Percentiles rank a stretch among this genome's conserved stretches.
Evolutionary conservation across 805 yeast genomes (phyloP).

Genomic region (Saturnispora quitensis): DNA sequence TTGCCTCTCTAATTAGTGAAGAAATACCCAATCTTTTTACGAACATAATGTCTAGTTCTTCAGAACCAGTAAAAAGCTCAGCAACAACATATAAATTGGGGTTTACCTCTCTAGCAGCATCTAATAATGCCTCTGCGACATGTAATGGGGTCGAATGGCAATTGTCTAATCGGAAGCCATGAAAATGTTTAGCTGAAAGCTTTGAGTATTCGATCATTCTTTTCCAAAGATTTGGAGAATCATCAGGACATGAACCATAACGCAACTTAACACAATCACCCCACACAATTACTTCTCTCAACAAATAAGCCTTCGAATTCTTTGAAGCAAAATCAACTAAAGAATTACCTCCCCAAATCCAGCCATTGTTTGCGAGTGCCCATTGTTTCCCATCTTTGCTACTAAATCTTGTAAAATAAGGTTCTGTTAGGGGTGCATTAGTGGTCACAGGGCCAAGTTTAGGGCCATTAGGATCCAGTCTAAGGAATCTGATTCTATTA

Average conservation of each 20-base stretch:
- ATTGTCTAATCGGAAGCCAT: conserved; percentile 89
- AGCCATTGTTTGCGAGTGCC: conserved; percentile 89
- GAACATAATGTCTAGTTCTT: conserved; percentile 78
- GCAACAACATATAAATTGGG: conserved; percentile 91
- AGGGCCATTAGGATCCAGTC: conserved; percentile 80
- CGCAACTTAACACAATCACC: conserved; percentile 93
- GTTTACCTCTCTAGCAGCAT: conserved; percentile 75
- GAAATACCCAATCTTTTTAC: conserved; percentile 88
- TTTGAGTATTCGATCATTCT: conserved; percentile 75
- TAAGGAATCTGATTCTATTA: conserved; percentile 66
- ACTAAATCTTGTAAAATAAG: conserved; percentile 73
- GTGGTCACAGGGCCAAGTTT: conserved; percentile 56
- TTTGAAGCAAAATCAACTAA: conserved; percentile 85
- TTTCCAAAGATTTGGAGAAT: conserved; percentile 85
- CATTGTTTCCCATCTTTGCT: conserved; percentile 46
- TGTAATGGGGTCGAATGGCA: conserved; percentile 95
- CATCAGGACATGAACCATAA: conserved; percentile 68
- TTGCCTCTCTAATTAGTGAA: conserved; percentile 88
- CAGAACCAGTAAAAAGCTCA: conserved; percentile 88
- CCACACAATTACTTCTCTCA: conserved; percentile 95
- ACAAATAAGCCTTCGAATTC: conserved; percentile 67
- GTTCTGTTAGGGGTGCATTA: conserved; percentile 62
- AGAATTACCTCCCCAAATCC: conserved; percentile 98
- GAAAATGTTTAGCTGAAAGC: conserved; percentile 61
- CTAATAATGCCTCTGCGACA: conserved; percentile 84